A percentile compares a stretch with the other conserved stretches of the same genome.
Evolutionary conservation across 768 basidiomycete species (phyloP).

Genomic region (Lepiota venenata): DNA sequence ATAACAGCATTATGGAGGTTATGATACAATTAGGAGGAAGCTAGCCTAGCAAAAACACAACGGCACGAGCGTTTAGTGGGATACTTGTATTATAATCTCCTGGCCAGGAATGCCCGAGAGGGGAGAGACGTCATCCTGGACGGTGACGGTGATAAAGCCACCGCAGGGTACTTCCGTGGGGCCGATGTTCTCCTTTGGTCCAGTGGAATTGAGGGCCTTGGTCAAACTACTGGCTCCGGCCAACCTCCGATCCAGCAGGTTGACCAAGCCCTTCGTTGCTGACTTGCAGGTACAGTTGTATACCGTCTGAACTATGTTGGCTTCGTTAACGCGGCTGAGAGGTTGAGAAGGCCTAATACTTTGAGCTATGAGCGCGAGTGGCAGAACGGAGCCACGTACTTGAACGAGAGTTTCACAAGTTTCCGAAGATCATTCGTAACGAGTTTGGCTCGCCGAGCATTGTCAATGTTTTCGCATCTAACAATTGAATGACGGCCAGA

Average conservation of each 20-base stretch:
- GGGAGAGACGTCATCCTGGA: slow-evolving; percentile 23
- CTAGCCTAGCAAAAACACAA: neutral
- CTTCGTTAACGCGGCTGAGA: neutral
- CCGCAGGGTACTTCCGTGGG: slow-evolving; percentile 12
- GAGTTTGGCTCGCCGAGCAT: slow-evolving; percentile 19
- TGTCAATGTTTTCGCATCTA: slow-evolving; percentile 17
- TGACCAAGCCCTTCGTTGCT: neutral
- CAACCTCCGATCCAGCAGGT: neutral
- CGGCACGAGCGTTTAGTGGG: neutral
- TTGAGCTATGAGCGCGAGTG: neutral
- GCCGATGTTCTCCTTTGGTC: neutral
- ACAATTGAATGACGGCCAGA: slow-evolving; percentile 29
- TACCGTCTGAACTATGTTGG: neutral
- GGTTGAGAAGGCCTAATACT: neutral
- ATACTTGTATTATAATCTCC: slow-evolving; percentile 18
- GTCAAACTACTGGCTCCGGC: neutral
- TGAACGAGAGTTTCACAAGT: slow-evolving; percentile 24
- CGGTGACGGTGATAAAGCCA: slow-evolving; percentile 21
- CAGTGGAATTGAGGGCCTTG: neutral
- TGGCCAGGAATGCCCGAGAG: slow-evolving; percentile 24
- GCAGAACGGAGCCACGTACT: slow-evolving; percentile 17
- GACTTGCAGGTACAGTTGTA: slow-evolving; percentile 4
- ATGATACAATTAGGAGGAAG: neutral
- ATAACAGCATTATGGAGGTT: neutral
- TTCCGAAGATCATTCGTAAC: slow-evolving; percentile 27